Evolutionary conservation across 2,329 filamentous ascomycete genomes (phyloP), one percentile per base, ranked within the genome.

Genomic region (Metarhizium robertsii): DNA sequence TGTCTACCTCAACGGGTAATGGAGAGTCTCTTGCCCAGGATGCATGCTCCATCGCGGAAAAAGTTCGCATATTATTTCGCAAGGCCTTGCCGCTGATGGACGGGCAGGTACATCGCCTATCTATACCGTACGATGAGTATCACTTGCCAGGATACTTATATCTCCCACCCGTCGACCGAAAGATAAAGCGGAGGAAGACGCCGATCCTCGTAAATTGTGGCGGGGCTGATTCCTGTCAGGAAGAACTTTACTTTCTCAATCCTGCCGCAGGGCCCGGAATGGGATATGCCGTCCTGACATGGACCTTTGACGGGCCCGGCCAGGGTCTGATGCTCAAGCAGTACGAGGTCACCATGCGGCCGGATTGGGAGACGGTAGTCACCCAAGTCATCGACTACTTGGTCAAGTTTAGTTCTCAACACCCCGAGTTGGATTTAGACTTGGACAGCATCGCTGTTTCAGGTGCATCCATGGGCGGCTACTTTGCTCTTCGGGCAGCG

Each of bases 221-320:
- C 8, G 74, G 75, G 0, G 62, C 51, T 2, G 74, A 77, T 57
- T 66, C 69, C 0, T 66, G 59, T 0, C 65, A 71, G 43, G 74
- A 76, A 55, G 75, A 76, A 54, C 45, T 76, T 0, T 75, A 72
- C 58, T 72, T 67, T 55, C 45, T 70, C 3, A 55, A 60, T 16
- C 55, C 64, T 0, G 60, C 65, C 1, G 60, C 43, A 0, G 72
- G 60, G 0, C 61, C 59, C 0, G 58, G 60, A 0, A 53, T 65
- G 0, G 75, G 75, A 0, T 78, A 77, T 53, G 75, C 74, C 0
- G 67, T 72, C 1, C 53, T 78, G 5, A n/a, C n/a, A n/a, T n/a
- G n/a, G n/a, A 74, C 67, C 0, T 75, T 76, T 43, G 74, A 79
- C 2, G 75, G 74, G 0, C 75, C 75, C 0, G 75, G 75, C 0